Percentiles rank a stretch among this genome's conserved stretches.
Evolutionary conservation across 2,329 filamentous ascomycete genomes (phyloP).

Genomic region (Colletotrichum limetticola): DNA sequence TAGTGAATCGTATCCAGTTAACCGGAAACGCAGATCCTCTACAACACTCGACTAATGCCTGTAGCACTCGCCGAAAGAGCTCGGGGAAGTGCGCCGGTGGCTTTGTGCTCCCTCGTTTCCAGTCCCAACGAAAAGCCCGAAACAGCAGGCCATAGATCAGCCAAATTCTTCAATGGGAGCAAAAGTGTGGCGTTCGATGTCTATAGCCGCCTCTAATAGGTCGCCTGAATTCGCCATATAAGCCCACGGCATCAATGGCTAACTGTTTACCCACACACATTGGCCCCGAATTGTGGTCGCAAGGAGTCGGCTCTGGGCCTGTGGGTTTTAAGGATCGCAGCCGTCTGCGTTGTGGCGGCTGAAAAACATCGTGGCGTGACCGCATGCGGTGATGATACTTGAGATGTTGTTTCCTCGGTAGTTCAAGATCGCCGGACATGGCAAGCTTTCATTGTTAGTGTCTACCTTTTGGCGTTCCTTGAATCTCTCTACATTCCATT

Average conservation of each 20-base stretch:
- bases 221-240: neutral
- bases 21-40: neutral
- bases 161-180: neutral
- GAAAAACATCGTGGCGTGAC: neutral
- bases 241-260: neutral
- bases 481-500: neutral
- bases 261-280: neutral
- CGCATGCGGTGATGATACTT: conserved; percentile 16
- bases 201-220: neutral
- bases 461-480: neutral
- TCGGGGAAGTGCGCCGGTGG: neutral
- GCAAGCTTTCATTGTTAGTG: neutral
- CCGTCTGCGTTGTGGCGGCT: neutral
- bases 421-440: neutral
- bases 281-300: neutral
- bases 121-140: neutral
- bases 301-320: neutral
- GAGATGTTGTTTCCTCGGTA: neutral
- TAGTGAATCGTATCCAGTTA: neutral
- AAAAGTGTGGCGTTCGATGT: neutral
- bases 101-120: neutral
- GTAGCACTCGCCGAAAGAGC: neutral
- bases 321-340: neutral
- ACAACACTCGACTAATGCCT: neutral
- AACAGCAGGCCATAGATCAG: too few relatives aligned